Percentiles rank a stretch among this genome's conserved stretches.
Conservation (phyloP, 352 stramenopile genomes). For the Globisporangium lucens region DNA sequence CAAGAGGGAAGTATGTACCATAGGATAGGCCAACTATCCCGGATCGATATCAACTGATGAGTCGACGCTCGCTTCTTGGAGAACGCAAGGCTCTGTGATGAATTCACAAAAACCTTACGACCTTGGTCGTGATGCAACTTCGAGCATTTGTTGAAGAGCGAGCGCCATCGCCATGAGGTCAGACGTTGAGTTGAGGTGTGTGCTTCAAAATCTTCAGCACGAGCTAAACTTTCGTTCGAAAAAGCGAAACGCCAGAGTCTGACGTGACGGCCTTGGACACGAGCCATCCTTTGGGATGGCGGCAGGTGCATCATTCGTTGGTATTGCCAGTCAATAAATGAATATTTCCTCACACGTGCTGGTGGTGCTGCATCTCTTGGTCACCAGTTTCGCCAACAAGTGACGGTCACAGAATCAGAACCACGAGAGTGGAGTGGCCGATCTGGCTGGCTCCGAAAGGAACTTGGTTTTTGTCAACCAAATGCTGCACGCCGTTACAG, state of each 20-base stretch:
- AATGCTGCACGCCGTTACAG: background rate
- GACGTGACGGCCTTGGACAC: background rate
- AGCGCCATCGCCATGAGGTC: no score
- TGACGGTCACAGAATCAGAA: background rate
- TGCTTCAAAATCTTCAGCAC: background rate
- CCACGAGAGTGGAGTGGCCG: no score
- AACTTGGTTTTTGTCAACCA: background rate
- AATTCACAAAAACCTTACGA: no score
- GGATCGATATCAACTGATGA: no score
- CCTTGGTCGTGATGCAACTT: no score
- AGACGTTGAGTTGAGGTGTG: no score
- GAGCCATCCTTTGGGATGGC: no score
- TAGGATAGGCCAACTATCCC: no score
- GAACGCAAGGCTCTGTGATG: no score
- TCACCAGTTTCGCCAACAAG: background rate
- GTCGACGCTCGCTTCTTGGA: no score
- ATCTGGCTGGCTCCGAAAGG: background rate
- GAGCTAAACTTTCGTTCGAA: background rate
- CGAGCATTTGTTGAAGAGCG: no score
- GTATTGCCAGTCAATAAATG: background rate
- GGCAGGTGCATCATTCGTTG: background rate
- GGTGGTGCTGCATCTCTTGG: background rate
- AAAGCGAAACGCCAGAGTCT: background rate
- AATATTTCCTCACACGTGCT: background rate
- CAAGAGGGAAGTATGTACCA: no score